These are phyloP conservation scores for Quercus robur DNA, from an alignment of 306 rosid genomes.

Conservation along the genomic window DNA sequence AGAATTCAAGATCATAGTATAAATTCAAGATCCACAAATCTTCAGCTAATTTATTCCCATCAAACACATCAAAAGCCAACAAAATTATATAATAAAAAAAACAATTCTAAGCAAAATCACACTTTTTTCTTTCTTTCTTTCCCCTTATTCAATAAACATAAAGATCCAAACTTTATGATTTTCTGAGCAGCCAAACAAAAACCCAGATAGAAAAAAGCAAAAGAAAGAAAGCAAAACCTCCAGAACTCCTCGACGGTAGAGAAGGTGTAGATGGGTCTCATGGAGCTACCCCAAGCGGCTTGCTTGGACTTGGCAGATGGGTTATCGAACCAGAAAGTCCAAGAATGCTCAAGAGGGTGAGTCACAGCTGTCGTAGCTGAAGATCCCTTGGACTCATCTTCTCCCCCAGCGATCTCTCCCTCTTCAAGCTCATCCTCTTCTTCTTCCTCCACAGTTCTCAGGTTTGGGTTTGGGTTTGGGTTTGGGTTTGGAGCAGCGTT, in stretches of 20 bases:
- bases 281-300: conserved; percentile 66
- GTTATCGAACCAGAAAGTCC: conserved; percentile 97
- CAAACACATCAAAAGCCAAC: no score
- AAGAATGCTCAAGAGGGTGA: conserved; percentile 78
- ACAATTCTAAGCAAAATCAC: not conserved
- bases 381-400: conserved; percentile 40
- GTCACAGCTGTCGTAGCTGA: conserved; percentile 22
- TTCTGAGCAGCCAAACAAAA: conserved; percentile 1
- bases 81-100: not conserved
- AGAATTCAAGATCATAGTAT: not conserved
- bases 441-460: conserved; percentile 27
- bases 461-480: conserved; percentile 28
- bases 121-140: not conserved
- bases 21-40: not conserved
- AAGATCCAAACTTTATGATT: not conserved
- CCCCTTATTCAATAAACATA: not conserved
- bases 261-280: conserved; percentile 75
- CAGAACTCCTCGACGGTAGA: conserved; percentile 83
- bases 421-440: conserved; percentile 57
- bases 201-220: not conserved
- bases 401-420: conserved; percentile 76
- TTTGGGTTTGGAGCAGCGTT: not conserved
- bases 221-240: conserved; percentile 44
- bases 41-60: not conserved
- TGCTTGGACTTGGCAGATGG: conserved; percentile 61